Base-by-base conservation (phyloP, 768 basidiomycete species). In the Fistulinella prunicolor region DNA sequence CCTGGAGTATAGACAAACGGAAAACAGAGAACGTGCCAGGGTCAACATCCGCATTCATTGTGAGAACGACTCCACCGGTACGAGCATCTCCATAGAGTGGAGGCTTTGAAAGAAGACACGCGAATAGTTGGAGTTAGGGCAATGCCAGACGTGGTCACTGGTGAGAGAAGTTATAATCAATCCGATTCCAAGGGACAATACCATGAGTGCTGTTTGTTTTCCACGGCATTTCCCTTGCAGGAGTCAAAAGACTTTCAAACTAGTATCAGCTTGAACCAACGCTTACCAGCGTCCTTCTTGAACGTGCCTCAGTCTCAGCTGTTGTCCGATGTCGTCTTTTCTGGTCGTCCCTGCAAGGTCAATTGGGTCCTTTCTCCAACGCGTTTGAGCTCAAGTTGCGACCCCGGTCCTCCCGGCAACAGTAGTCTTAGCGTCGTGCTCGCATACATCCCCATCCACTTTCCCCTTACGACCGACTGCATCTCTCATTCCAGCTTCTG, bases 401-500 rank as follows among this genome's bases (percentile, higher is more conserved):
- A n/a, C n/a, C n/a, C n/a, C n/a, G n/a, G n/a, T n/a, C n/a, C n/a
- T n/a, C n/a, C n/a, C n/a, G n/a, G n/a, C n/a, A n/a, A n/a, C n/a
- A n/a, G n/a, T n/a, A n/a, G n/a, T n/a, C n/a, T n/a, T n/a, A n/a
- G n/a, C n/a, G n/a, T n/a, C n/a, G n/a, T n/a, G n/a, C n/a, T n/a
- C n/a, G n/a, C n/a, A n/a, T n/a, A n/a, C n/a, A n/a, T n/a, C n/a
- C n/a, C n/a, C n/a, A n/a, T 61, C 60, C 2, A 54, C 56, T 30
- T 61, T 62, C 24, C 61, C 80, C 12, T 83, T 83, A 0, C 79
- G n/a, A n/a, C 29, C 95, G 77, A 63, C 90, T 93, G 71, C 90
- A 93, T 49, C 95, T 72, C 59, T 94, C 89, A 62, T 99, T 99
- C 95, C 95, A 99, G 61, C n/a, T n/a, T n/a, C n/a, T n/a, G n/a